Conservation (phyloP, 2,329 filamentous ascomycete genomes). For the Fusarium keratoplasticum region DNA sequence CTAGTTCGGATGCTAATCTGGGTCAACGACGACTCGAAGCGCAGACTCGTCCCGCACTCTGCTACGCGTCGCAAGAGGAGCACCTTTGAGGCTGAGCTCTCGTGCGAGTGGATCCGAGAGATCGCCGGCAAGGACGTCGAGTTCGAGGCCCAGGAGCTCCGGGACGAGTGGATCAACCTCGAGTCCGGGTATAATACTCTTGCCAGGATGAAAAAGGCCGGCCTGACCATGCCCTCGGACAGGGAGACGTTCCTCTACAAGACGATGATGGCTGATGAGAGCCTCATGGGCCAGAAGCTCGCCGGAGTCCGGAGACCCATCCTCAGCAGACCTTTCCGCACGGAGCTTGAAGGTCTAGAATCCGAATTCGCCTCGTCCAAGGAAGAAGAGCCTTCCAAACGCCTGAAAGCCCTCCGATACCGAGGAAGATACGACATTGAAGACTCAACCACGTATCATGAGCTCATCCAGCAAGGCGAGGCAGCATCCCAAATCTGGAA, state of each 20-base stretch:
- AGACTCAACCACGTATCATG: constrained; percentile 41
- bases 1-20: constrained; percentile 84
- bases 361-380: constrained; percentile 34
- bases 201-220: constrained; percentile 59
- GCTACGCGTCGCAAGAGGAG: constrained; percentile 66
- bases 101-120: constrained; percentile 69
- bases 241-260: constrained; percentile 53
- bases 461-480: constrained; percentile 51
- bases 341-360: constrained; percentile 56
- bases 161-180: constrained; percentile 62
- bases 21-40: constrained; percentile 71
- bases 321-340: constrained; percentile 55
- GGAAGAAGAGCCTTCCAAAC: not conserved
- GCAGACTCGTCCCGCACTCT: constrained; percentile 68
- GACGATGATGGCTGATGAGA: constrained; percentile 36
- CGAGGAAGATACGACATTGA: constrained; percentile 42
- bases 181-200: constrained; percentile 56
- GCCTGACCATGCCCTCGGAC: constrained; percentile 57
- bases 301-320: constrained; percentile 45
- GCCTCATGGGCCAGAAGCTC: constrained; percentile 40
- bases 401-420: constrained; percentile 45
- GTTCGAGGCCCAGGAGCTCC: constrained; percentile 47
- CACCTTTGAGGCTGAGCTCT: constrained; percentile 69
- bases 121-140: constrained; percentile 60
- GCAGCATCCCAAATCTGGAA: constrained; percentile 33